Evolutionary conservation across 1,284 basidiomycete genomes (phyloP).

Genomic region (Neolentinus lepideus): DNA sequence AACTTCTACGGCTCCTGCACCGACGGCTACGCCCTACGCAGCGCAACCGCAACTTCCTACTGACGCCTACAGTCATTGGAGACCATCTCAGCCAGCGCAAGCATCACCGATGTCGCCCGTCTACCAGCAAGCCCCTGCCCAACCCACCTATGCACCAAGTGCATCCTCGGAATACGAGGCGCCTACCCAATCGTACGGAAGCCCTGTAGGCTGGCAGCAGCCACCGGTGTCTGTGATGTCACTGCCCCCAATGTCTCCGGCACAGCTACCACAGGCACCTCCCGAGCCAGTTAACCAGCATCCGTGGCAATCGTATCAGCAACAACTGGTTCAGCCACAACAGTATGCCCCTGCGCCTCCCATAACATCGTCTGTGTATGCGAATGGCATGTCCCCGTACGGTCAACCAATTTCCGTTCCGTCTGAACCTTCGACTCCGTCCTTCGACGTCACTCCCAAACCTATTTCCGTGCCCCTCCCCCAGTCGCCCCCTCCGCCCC

Average conservation of each 20-base stretch:
- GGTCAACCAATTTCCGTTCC: background rate
- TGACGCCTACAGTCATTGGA: slow-evolving; percentile 11
- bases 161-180: background rate
- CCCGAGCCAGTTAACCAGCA: background rate
- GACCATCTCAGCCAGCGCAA: slow-evolving; percentile 10
- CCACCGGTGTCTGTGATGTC: background rate
- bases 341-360: background rate
- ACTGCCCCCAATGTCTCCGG: background rate
- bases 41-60: slow-evolving; percentile 7
- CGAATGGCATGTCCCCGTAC: background rate
- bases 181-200: background rate
- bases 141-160: slow-evolving; percentile 1
- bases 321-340: background rate
- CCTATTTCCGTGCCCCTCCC: slow-evolving; percentile 10
- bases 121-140: slow-evolving; percentile 10
- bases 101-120: slow-evolving; percentile 7
- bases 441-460: slow-evolving; percentile 3
- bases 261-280: background rate
- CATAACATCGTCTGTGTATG: background rate
- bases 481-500: slow-evolving; percentile 7
- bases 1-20: slow-evolving; percentile 24
- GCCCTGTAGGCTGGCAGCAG: background rate
- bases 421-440: slow-evolving; percentile 8
- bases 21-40: background rate
- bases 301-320: background rate